Base-by-base conservation (phyloP, 331 rosid genomes). In the Rhamnella rubrinervis region DNA sequence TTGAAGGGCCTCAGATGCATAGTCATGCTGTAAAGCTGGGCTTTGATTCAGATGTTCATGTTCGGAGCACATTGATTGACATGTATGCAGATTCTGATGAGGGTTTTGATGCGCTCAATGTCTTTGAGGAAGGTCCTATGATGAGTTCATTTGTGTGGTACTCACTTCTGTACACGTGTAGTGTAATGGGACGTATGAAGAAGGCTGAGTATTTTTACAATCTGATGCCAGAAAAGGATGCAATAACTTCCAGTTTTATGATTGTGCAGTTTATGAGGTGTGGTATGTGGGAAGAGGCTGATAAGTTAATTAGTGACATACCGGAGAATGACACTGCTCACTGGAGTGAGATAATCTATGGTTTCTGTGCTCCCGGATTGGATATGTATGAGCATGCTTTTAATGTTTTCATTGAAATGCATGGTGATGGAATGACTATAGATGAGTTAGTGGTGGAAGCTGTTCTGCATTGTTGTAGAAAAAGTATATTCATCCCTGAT, bases 241-340 rank as follows among this genome's bases (percentile, higher is more conserved):
- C 64, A 18, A 80, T 84, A 61, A 87, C 92, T 73, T 87, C 85
- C 6, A 87, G 80, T 70, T 87, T 89, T 28, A 82, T 87, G 89
- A 84, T 87, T 55, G 85, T 71, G 39, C 61, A 84, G 77, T 80
- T 74, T 39, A 87, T 10, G 71, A 57, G 66, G 65, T 64, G 55
- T 23, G 87, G 89, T 61, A 78, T 55, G 65, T 71, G 80, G 39
- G 28, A 5, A 37, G 84, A 87, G 39, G 89, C 92, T 18, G 16
- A 58, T 71, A 53, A 44, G 37, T 46, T 84, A 40, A 84, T 87
- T 61, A 37, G 72, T 61, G 85, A 70, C 65, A 35, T 87, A 50
- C 73, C 71, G 5, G 60, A 71, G 49, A 84, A 75, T 47, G 92
- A 82, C 64, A 84, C 84, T 85, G 85, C 82, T 37, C 79, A 85